Percentiles rank a stretch among this genome's conserved stretches.
phyloP scores from a whole-genome alignment of 139 green algal genomes.

The Coelastrella sp. region DNA sequence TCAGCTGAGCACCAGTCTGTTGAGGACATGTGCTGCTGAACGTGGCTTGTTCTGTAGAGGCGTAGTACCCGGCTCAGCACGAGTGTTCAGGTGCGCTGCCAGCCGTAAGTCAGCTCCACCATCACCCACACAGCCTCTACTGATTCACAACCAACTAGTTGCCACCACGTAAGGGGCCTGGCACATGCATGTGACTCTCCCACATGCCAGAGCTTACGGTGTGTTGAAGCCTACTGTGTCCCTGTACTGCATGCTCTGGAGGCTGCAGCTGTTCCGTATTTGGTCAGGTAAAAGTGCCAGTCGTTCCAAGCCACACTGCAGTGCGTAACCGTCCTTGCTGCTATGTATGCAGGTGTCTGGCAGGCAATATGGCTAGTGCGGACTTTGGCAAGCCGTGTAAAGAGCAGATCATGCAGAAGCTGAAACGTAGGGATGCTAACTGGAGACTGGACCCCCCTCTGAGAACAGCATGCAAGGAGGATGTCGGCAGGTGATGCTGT shows the following conservation, averaged over 20 bases:
- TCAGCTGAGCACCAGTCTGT: conserved; percentile 64
- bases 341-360: conserved; percentile 68
- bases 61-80: conserved; percentile 58
- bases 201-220: too few relatives aligned
- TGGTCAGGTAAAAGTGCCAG: not conserved
- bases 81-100: conserved; percentile 66
- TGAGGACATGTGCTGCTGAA: conserved; percentile 67
- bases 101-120: too few relatives aligned
- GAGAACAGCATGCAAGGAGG: conserved; percentile 70
- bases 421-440: conserved; percentile 65
- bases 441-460: conserved; percentile 85
- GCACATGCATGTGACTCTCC: too few relatives aligned
- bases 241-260: not conserved
- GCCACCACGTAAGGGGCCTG: too few relatives aligned
- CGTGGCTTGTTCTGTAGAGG: conserved; percentile 77
- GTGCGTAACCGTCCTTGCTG: not conserved
- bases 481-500: conserved; percentile 40
- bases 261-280: not conserved
- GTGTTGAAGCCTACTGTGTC: not conserved
- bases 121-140: too few relatives aligned
- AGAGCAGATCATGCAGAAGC: conserved; percentile 48
- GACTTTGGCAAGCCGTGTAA: conserved; percentile 67
- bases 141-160: too few relatives aligned
- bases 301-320: too few relatives aligned
- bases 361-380: conserved; percentile 65